Conservation (phyloP, 2,329 filamentous ascomycete genomes). For the Oidium heveae region DNA sequence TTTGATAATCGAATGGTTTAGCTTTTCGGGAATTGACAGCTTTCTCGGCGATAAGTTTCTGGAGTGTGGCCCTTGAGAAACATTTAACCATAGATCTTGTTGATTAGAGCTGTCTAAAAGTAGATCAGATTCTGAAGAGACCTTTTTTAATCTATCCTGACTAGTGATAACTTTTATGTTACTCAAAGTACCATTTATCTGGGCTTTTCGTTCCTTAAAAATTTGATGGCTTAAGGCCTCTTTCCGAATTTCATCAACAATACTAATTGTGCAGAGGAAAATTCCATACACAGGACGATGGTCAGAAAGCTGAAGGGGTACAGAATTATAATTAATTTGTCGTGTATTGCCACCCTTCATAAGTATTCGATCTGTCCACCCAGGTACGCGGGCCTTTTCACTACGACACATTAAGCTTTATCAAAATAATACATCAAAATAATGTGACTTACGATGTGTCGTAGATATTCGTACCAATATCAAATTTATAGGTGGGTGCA, state of each 20-base stretch:
- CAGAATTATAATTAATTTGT: conserved; percentile 61
- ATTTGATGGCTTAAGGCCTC: conserved; percentile 48
- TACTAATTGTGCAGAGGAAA: conserved; percentile 62
- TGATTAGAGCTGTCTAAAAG: conserved; percentile 41
- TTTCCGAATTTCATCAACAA: conserved; percentile 51
- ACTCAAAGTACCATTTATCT: conserved; percentile 38
- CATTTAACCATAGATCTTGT: conserved; percentile 47
- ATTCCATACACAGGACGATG: conserved; percentile 85
- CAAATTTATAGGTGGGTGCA: conserved; percentile 85
- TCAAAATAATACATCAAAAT: background rate
- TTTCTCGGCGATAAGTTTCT: conserved; percentile 38
- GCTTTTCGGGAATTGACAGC: conserved; percentile 21
- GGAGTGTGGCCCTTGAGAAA: conserved; percentile 51
- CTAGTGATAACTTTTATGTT: conserved; percentile 33
- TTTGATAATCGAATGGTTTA: conserved; percentile 23
- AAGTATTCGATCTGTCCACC: conserved; percentile 88
- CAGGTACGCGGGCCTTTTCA: conserved; percentile 82
- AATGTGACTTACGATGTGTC: conserved; percentile 49
- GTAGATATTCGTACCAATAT: conserved; percentile 68
- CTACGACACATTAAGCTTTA: conserved; percentile 16
- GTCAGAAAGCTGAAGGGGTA: conserved; percentile 71
- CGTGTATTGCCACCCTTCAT: conserved; percentile 63
- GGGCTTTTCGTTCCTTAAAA: conserved; percentile 40
- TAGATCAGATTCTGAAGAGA: conserved; percentile 56
- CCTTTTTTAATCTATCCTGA: conserved; percentile 65